Base-by-base conservation (phyloP, 2,329 filamentous ascomycete genomes). In the Alternaria angustiovoidea region DNA sequence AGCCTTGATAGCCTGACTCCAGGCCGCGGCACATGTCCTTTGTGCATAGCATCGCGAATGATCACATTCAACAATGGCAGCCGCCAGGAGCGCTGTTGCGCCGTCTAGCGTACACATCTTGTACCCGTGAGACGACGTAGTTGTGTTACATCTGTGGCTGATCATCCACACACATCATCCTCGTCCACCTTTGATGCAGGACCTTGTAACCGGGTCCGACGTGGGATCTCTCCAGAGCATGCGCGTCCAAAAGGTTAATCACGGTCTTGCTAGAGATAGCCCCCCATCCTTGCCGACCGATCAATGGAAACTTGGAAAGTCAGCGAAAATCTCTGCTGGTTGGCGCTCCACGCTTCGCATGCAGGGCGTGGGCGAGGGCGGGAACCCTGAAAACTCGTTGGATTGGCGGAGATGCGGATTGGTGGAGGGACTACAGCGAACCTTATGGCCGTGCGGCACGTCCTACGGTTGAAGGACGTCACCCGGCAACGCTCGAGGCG, bases 381-480 rank as follows among this genome's bases (percentile, higher is more conserved):
- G 38, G 28, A 47, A 42, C 47, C 54, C 54, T 57, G 47, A 26
- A 42, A 52, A 51, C 7, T 39, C 32, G 38, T 51, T 42, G 36
- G 38, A 51, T 47, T 49, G 56, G 46, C 38, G 32, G 48, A 39
- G 18, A 8, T 16, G 54, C 47, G 22, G 16, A 66, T 61, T 64
- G 64, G 66, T 63, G 61, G 64, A 59, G 53, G 51, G 51, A 48
- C 20, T 24, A 38, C 48, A 59, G 66, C 59, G 46, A 60, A 55
- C 51, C 55, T 48, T 56, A 41, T 47, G 44, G 41, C 49, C 58
- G 55, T 63, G 64, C 68, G 59, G 63, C 63, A 51, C 63, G 63
- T 63, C 65, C 62, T 66, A 61, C 67, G 65, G 54, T 20, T 47
- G 16, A 54, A 54, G 56, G 52, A 66, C 65, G 63, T 68, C 59